Conservation (phyloP, 495 filamentous ascomycete genomes). For the Aspergillus indologenus region DNA sequence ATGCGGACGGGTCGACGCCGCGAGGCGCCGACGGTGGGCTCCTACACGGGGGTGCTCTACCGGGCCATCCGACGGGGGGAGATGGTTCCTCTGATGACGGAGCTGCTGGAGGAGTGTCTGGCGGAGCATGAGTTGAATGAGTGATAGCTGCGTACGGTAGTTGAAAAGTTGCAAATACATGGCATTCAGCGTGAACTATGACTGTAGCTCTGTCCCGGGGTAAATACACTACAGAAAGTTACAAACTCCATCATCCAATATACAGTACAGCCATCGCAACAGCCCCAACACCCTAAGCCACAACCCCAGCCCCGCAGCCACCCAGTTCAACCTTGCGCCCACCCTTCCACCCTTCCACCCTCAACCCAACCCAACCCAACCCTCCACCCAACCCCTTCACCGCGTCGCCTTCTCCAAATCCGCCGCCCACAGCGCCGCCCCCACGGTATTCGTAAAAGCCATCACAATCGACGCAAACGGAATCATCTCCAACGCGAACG, state of each 20-base stretch:
- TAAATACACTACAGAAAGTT: too few relatives aligned
- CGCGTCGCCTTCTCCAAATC: constrained; percentile 68
- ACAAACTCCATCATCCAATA: too few relatives aligned
- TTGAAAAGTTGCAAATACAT: too few relatives aligned
- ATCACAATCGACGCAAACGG: constrained; percentile 82
- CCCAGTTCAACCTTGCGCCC: too few relatives aligned
- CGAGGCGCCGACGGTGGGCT: constrained; percentile 1
- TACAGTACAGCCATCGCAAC: too few relatives aligned
- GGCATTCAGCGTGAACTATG: too few relatives aligned
- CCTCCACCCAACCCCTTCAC: neutral
- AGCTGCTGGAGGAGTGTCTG: neutral
- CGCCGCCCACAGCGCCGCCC: constrained; percentile 90
- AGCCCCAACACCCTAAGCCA: too few relatives aligned
- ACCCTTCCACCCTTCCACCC: too few relatives aligned
- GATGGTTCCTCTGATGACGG: neutral
- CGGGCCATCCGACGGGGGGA: constrained; percentile 3
- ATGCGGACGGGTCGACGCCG: neutral
- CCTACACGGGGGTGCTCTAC: constrained; percentile 1
- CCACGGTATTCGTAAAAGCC: constrained; percentile 86
- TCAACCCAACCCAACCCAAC: too few relatives aligned
- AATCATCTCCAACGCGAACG: constrained; percentile 77
- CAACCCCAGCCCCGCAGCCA: too few relatives aligned
- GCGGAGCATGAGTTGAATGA: neutral
- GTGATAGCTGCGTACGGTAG: too few relatives aligned
- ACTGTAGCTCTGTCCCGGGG: too few relatives aligned